A percentile compares a stretch with the other conserved stretches of the same genome.
Evolutionary conservation across 2,329 filamentous ascomycete species (phyloP).

Genomic region (Talaromyces sp.): DNA sequence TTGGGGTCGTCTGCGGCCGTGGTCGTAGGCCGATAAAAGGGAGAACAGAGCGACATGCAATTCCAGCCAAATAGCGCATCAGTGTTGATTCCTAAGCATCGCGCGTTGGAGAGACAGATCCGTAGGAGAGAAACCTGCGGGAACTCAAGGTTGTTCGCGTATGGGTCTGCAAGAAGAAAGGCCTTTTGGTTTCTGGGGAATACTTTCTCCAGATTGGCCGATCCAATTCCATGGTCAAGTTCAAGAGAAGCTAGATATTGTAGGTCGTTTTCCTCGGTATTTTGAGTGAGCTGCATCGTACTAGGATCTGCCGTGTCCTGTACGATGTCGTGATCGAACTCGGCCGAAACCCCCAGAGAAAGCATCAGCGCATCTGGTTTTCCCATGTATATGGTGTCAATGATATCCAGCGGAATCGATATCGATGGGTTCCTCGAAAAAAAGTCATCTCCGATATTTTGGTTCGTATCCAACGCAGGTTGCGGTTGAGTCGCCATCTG

Average conservation of each 20-base stretch:
- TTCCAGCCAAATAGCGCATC: neutral
- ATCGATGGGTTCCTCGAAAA: neutral
- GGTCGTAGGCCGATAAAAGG: conserved; percentile 2
- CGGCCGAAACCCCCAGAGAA: neutral
- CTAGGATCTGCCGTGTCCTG: neutral
- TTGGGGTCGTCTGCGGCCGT: conserved; percentile 3
- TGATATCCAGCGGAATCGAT: neutral
- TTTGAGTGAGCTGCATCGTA: neutral
- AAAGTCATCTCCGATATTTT: neutral
- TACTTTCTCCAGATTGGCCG: neutral
- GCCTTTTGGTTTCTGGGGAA: neutral
- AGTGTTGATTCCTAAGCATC: neutral
- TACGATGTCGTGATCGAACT: neutral
- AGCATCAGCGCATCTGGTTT: neutral
- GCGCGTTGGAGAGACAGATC: conserved; percentile 5
- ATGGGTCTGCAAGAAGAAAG: neutral
- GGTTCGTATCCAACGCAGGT: neutral
- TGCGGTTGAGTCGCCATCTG: neutral
- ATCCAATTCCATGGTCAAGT: neutral
- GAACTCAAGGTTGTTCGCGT: neutral
- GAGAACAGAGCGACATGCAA: conserved; percentile 4
- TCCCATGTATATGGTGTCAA: neutral
- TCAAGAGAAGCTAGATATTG: neutral
- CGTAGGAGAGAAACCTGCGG: conserved; percentile 1
- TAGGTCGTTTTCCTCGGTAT: neutral